phyloP scores from a whole-genome alignment of 768 basidiomycete species.

The Suillus occidentalis region DNA sequence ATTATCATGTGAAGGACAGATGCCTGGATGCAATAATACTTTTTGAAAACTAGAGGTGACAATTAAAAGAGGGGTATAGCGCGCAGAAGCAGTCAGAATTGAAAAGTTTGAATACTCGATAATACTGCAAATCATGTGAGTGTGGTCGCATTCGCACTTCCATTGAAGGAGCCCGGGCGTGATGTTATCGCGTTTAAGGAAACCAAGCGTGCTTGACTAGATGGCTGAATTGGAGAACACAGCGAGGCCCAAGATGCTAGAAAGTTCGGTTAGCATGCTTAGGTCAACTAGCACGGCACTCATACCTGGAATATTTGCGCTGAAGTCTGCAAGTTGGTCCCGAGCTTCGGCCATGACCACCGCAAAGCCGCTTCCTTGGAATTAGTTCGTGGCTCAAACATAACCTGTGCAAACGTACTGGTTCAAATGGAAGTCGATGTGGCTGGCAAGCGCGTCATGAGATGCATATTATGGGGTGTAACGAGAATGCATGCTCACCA shows the following conservation, averaged over 20 bases:
- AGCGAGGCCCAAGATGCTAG: conserved; percentile 22
- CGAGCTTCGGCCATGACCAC: conserved; percentile 31
- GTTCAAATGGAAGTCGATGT: conserved; percentile 32
- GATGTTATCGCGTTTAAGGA: not conserved
- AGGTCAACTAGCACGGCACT: not conserved
- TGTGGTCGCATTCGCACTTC: too few relatives aligned
- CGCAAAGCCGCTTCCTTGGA: conserved; percentile 27
- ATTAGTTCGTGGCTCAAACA: conserved; percentile 9
- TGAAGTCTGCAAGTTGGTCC: conserved; percentile 8
- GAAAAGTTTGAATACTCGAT: not conserved
- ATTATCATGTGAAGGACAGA: too few relatives aligned
- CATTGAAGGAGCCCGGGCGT: not conserved
- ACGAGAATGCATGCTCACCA: conserved; percentile 24
- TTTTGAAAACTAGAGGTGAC: not conserved
- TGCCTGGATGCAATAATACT: not conserved
- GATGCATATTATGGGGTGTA: not conserved
- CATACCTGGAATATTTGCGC: conserved; percentile 19
- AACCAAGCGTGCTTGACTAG: conserved; percentile 5
- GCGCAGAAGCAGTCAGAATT: not conserved
- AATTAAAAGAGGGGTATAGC: not conserved
- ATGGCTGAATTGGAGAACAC: conserved; percentile 12
- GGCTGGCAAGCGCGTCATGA: conserved; percentile 19
- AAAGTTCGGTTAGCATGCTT: not conserved
- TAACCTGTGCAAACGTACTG: conserved; percentile 14
- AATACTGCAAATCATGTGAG: not conserved